A percentile compares a stretch with the other conserved stretches of the same genome.
These are phyloP conservation scores for Eutypella sp. DNA, from an alignment of 2,329 filamentous ascomycete species.

Conservation along the genomic window DNA sequence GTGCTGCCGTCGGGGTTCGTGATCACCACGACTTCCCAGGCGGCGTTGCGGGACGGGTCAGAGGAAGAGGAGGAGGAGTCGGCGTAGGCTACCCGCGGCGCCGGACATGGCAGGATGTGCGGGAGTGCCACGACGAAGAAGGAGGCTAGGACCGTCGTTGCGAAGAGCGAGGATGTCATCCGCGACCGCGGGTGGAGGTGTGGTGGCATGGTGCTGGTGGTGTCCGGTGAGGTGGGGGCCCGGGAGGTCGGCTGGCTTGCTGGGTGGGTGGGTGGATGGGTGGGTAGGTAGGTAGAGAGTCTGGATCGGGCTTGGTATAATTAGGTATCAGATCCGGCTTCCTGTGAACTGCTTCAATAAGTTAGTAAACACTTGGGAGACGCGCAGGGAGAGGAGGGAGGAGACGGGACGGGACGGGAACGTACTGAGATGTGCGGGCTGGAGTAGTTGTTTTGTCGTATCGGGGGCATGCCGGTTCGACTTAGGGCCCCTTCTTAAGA, in stretches of 20 bases:
- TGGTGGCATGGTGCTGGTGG: conserved; percentile 58
- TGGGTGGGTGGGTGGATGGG: not conserved
- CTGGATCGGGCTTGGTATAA: too few species aligned
- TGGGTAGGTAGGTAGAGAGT: too few species aligned
- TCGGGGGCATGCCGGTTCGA: too few species aligned
- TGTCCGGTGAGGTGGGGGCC: not conserved
- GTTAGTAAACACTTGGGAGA: too few species aligned
- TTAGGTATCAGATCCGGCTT: too few species aligned
- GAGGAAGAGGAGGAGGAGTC: conserved; percentile 42
- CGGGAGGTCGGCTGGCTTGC: not conserved
- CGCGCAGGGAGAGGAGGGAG: too few species aligned
- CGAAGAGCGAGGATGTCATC: conserved; percentile 91
- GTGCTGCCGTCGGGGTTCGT: conserved; percentile 17
- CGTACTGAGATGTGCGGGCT: too few species aligned
- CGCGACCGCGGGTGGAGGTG: conserved; percentile 91
- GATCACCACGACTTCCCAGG: conserved; percentile 26
- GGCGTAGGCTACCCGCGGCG: conserved; percentile 68
- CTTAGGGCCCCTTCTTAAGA: too few species aligned
- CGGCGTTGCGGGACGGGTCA: conserved; percentile 32
- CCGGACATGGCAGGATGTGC: conserved; percentile 86
- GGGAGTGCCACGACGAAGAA: conserved; percentile 91
- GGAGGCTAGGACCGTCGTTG: conserved; percentile 81
- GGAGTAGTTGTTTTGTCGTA: too few species aligned
- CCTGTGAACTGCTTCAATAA: too few species aligned
- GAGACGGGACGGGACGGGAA: too few species aligned